phyloP scores from a whole-genome alignment of 2,329 filamentous ascomycete genomes.

The Cytospora paraplurivora region DNA sequence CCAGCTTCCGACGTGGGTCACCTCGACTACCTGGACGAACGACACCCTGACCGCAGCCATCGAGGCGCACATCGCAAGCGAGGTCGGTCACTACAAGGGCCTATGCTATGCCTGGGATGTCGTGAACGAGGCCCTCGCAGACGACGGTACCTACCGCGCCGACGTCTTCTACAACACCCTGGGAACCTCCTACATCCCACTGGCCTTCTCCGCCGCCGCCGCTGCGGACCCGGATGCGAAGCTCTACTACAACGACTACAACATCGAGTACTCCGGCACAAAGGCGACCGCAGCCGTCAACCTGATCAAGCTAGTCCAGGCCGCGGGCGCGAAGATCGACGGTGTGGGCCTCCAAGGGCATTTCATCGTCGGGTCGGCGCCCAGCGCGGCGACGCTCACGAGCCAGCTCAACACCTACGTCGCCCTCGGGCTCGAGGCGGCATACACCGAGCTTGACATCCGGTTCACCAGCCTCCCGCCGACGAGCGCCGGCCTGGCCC shows the following conservation, averaged over 20 bases:
- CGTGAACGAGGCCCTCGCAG: conserved; percentile 64
- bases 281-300: conserved; percentile 49
- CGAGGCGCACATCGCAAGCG: conserved; percentile 62
- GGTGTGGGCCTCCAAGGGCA: conserved; percentile 65
- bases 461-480: conserved; percentile 46
- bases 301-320: conserved; percentile 49
- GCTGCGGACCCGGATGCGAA: conserved; percentile 57
- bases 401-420: conserved; percentile 53
- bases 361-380: conserved; percentile 56
- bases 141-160: conserved; percentile 56
- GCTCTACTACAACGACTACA: conserved; percentile 56
- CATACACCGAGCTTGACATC: conserved; percentile 65
- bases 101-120: conserved; percentile 68
- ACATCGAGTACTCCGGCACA: conserved; percentile 55
- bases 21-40: conserved; percentile 55
- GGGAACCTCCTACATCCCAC: conserved; percentile 57
- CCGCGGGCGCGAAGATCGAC: conserved; percentile 57
- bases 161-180: conserved; percentile 58
- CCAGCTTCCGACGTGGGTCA: conserved; percentile 56
- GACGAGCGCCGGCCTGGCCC: conserved; percentile 42
- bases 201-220: conserved; percentile 59
- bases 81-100: conserved; percentile 59
- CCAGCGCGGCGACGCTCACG: conserved; percentile 47
- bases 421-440: conserved; percentile 56
- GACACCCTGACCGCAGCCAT: conserved; percentile 55